A percentile compares a stretch with the other conserved stretches of the same genome.
Evolutionary conservation across 2,329 filamentous ascomycete genomes (phyloP).

Genomic region (Ophiocordyceps camponoti-saundersi): DNA sequence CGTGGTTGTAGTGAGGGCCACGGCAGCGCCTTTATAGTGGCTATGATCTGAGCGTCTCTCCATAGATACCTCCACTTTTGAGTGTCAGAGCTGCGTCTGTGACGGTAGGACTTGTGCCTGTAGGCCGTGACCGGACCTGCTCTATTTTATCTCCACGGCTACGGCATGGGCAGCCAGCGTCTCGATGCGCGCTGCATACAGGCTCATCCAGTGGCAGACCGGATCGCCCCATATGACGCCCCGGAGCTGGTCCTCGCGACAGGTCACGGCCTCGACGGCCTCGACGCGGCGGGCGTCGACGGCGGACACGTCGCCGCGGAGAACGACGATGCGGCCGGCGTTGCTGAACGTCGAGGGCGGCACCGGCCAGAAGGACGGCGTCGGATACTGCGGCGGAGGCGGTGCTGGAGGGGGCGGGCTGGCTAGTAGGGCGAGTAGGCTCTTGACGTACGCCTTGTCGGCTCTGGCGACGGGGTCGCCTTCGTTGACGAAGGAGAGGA

Average conservation of each 20-base stretch:
- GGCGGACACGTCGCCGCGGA: constrained; percentile 33
- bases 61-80: no score
- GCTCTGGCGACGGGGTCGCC: constrained; percentile 67
- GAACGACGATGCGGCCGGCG: constrained; percentile 50
- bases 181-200: constrained; percentile 61
- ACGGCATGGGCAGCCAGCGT: constrained; percentile 37
- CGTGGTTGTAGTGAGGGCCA: no score
- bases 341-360: constrained; percentile 51
- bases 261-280: constrained; percentile 50
- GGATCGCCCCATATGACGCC: constrained; percentile 68
- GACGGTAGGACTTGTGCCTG: no score
- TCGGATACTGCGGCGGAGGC: constrained; percentile 15
- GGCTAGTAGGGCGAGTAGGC: constrained; percentile 53
- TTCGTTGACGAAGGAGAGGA: constrained; percentile 70
- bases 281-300: constrained; percentile 33
- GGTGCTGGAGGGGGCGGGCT: constrained; percentile 23
- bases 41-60: no score
- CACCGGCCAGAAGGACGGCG: constrained; percentile 38
- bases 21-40: no score
- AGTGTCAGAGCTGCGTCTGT: no score
- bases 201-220: constrained; percentile 60
- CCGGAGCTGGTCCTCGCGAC: constrained; percentile 50
- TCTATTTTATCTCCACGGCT: not conserved
- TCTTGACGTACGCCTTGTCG: constrained; percentile 59
- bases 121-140: no score